A percentile compares a stretch with the other conserved stretches of the same genome.
phyloP scores from a whole-genome alignment of 108 stramenopile genomes.

The Skeletonema grethae region DNA sequence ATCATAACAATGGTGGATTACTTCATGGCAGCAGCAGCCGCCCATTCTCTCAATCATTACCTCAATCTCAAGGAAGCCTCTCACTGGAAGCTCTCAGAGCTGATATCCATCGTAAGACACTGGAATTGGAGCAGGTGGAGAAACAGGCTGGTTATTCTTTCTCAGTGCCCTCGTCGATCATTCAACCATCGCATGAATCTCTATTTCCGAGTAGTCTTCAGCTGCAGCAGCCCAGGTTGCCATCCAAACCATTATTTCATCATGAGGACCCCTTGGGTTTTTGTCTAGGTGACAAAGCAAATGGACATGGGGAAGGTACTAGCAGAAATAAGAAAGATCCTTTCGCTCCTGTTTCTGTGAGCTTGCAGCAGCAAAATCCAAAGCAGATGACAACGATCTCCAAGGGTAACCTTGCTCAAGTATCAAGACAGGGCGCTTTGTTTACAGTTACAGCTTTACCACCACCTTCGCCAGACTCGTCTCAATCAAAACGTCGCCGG shows the following conservation, averaged over 20 bases:
- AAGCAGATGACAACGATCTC: neutral
- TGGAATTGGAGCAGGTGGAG: neutral
- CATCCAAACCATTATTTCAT: neutral
- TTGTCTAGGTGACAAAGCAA: neutral
- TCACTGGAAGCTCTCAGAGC: neutral
- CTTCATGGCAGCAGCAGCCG: neutral
- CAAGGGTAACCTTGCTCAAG: neutral
- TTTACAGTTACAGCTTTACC: neutral
- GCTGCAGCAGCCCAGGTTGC: neutral
- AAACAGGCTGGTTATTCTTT: neutral
- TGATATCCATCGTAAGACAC: neutral
- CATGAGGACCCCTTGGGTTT: neutral
- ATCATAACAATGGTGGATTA: neutral
- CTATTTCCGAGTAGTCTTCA: neutral
- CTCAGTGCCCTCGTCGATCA: neutral
- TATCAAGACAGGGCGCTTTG: neutral
- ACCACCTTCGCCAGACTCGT: neutral
- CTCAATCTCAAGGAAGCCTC: neutral
- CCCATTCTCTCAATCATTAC: neutral
- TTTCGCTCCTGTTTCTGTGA: neutral
- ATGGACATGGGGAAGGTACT: neutral
- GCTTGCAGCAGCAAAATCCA: neutral
- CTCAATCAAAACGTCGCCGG: neutral
- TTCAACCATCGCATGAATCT: neutral
- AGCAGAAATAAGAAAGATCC: neutral